phyloP scores from a whole-genome alignment of 2,329 filamentous ascomycete genomes.

The Arthrobotrys sphaeroides region DNA sequence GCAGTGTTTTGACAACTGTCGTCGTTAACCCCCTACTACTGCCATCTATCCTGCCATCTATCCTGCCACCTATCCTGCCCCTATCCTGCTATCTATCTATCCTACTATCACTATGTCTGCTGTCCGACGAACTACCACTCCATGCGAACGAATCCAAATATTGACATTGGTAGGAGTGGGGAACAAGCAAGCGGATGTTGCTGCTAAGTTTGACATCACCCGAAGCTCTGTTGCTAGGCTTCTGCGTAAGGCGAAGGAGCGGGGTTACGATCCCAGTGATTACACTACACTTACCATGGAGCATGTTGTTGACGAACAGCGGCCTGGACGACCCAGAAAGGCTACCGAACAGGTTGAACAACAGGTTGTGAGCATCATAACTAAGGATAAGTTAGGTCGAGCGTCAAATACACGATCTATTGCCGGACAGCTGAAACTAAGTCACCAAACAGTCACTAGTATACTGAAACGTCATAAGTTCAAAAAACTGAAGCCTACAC shows the following conservation, averaged over 20 bases:
- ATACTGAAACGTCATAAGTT: background rate
- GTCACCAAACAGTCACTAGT: background rate
- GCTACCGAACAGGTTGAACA: background rate
- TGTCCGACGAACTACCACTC: background rate
- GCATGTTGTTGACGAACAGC: background rate
- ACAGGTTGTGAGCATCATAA: no score
- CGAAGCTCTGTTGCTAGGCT: background rate
- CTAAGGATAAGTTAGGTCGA: no score
- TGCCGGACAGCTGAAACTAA: background rate
- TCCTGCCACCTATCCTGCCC: background rate
- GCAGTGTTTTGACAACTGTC: background rate
- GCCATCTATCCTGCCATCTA: background rate
- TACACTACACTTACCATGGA: background rate
- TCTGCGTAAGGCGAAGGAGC: background rate
- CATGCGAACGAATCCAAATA: background rate
- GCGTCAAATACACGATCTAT: background rate
- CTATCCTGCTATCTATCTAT: background rate
- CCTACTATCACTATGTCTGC: background rate
- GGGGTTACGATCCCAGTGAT: background rate
- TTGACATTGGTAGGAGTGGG: background rate
- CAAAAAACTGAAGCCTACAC: constrained; percentile 35
- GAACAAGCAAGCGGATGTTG: background rate
- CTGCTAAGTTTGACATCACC: background rate
- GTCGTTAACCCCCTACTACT: background rate
- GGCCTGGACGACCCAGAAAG: background rate